A percentile compares a stretch with the other conserved stretches of the same genome.
These are phyloP conservation scores for Penicillium sp. DNA, from an alignment of 2,329 filamentous ascomycete species.

Conservation along the genomic window DNA sequence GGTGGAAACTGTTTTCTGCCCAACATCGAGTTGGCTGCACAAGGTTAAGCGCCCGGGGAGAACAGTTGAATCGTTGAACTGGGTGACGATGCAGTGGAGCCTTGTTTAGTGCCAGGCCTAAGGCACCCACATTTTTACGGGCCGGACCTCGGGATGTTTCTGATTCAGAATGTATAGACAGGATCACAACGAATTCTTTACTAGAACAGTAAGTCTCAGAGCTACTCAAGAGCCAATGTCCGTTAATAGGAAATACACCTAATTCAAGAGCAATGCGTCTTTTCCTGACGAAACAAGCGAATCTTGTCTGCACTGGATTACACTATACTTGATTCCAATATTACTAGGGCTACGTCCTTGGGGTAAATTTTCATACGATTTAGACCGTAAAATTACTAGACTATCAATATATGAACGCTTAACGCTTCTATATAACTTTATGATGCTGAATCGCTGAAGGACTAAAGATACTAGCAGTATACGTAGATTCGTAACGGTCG, in stretches of 20 bases:
- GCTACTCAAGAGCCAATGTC: too few species aligned
- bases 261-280: too few species aligned
- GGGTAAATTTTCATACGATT: too few species aligned
- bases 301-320: too few species aligned
- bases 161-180: background rate
- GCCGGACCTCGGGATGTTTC: background rate
- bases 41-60: constrained; percentile 11
- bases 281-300: too few species aligned
- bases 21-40: constrained; percentile 20
- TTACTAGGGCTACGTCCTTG: too few species aligned
- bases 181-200: background rate
- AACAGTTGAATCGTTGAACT: constrained; percentile 6
- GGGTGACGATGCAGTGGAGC: constrained; percentile 22
- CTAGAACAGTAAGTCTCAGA: background rate
- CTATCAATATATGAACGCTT: too few species aligned
- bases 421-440: background rate
- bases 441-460: background rate
- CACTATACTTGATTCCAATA: too few species aligned
- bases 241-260: too few species aligned
- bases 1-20: constrained; percentile 14
- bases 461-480: background rate
- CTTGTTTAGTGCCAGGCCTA: constrained; percentile 1
- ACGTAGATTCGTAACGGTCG: background rate
- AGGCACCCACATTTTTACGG: background rate
- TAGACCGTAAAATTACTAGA: background rate